Percentiles rank a stretch among this genome's conserved stretches.
Evolutionary conservation across 257 asterid genomes (phyloP).

Genomic region (Lycium ferocissimum): DNA sequence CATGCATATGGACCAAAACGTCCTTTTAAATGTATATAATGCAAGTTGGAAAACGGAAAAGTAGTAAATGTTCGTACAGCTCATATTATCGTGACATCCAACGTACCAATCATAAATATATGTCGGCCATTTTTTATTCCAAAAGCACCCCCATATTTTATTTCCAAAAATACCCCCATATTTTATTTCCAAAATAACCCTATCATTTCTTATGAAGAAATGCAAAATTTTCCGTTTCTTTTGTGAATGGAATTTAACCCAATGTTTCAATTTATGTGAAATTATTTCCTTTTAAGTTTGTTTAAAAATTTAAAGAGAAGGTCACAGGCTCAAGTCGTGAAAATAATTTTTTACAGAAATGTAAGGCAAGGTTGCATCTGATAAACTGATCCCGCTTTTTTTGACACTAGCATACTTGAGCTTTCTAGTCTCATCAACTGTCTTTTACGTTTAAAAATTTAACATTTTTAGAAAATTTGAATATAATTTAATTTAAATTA

Average conservation of each 20-base stretch:
- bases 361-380: too few relatives aligned
- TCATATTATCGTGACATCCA: conserved; percentile 27
- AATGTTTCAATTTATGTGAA: not conserved
- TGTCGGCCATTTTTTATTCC: conserved; percentile 7
- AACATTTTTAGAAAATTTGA: too few relatives aligned
- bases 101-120: conserved; percentile 24
- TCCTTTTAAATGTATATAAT: conserved; percentile 3
- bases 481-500: not conserved
- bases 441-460: too few relatives aligned
- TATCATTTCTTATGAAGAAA: not conserved
- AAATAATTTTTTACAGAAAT: too few relatives aligned
- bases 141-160: not conserved
- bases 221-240: too few relatives aligned
- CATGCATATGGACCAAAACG: conserved; percentile 31
- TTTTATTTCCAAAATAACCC: not conserved
- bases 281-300: too few relatives aligned
- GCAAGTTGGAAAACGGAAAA: not conserved
- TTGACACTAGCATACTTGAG: too few relatives aligned
- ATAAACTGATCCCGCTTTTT: too few relatives aligned
- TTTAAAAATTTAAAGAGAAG: too few relatives aligned
- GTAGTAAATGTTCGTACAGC: conserved; percentile 35
- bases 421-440: too few relatives aligned
- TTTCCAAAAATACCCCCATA: conserved; percentile 29
- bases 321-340: too few relatives aligned
- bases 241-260: not conserved